A percentile compares a stretch with the other conserved stretches of the same genome.
phyloP scores from a whole-genome alignment of 169 alveolate genomes.

The Perkinsus chesapeaki region DNA sequence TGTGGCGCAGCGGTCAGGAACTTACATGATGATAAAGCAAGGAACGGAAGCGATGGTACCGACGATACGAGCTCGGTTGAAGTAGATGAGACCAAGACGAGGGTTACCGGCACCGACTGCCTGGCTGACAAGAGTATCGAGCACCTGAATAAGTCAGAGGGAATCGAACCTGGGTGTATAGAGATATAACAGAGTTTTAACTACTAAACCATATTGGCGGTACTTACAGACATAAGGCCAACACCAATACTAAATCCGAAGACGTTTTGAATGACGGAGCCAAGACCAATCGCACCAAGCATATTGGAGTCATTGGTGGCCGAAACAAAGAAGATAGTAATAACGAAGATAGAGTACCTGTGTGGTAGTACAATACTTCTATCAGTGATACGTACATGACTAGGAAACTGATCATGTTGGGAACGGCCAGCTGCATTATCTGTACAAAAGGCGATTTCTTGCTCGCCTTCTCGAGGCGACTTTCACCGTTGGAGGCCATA shows the following conservation, averaged over 20 bases:
- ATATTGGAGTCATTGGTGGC: not conserved
- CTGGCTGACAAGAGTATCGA: not conserved
- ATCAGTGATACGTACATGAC: not conserved
- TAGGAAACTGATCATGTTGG: not conserved
- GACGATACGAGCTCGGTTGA: not conserved
- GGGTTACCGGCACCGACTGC: not conserved
- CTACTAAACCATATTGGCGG: not conserved
- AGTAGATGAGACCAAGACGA: not conserved
- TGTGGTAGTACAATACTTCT: not conserved
- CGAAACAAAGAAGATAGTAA: not conserved
- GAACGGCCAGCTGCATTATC: not conserved
- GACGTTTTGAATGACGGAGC: not conserved
- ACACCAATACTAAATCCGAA: not conserved
- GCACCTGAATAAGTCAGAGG: not conserved
- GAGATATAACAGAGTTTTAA: not conserved
- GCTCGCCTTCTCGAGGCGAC: not conserved
- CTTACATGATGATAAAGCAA: not conserved
- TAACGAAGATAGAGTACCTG: not conserved
- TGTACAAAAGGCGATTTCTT: not conserved
- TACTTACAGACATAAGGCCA: not conserved
- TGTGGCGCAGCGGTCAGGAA: not conserved
- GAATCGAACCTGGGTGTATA: not conserved
- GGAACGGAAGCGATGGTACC: not conserved
- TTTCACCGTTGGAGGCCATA: not conserved
- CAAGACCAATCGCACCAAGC: constrained; percentile 1